phyloP scores from a whole-genome alignment of 768 basidiomycete genomes.

The Agrocybe chaxingu region DNA sequence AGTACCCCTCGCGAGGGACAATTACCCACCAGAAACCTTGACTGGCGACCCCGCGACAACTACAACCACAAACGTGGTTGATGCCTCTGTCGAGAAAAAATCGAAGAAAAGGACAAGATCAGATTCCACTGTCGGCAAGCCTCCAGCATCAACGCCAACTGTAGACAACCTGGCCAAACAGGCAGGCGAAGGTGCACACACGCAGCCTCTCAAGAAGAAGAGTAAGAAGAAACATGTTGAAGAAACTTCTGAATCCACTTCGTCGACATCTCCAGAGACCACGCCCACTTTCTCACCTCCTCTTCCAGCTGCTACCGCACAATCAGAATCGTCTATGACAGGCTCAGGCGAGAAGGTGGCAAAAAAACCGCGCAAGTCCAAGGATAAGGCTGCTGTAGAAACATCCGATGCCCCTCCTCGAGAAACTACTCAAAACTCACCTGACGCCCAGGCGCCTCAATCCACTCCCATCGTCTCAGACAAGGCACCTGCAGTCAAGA shows the following conservation, averaged over 20 bases:
- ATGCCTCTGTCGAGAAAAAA: constrained; percentile 2
- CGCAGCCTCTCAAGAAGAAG: constrained; percentile 10
- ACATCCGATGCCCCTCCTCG: not conserved
- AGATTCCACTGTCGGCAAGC: not conserved
- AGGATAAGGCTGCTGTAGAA: not conserved
- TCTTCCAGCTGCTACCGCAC: too few relatives aligned
- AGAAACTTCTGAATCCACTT: not conserved
- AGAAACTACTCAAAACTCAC: too few relatives aligned
- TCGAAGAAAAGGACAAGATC: constrained; percentile 10
- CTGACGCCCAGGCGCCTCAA: too few relatives aligned
- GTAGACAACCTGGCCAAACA: not conserved
- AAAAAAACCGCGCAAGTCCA: not conserved
- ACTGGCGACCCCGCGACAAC: not conserved
- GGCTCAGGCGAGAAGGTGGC: too few relatives aligned
- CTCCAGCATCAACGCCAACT: not conserved
- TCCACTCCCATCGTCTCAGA: not conserved
- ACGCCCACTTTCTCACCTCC: too few relatives aligned
- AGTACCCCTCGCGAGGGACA: too few relatives aligned
- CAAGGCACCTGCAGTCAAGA: not conserved
- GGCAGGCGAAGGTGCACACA: not conserved
- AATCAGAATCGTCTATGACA: too few relatives aligned
- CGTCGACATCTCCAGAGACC: not conserved
- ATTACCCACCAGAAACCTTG: not conserved
- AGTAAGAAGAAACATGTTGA: constrained; percentile 11
- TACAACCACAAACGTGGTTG: not conserved